Evolutionary conservation across 805 yeast genomes (phyloP).

Genomic region (Blastobotrys mokoenaii): DNA sequence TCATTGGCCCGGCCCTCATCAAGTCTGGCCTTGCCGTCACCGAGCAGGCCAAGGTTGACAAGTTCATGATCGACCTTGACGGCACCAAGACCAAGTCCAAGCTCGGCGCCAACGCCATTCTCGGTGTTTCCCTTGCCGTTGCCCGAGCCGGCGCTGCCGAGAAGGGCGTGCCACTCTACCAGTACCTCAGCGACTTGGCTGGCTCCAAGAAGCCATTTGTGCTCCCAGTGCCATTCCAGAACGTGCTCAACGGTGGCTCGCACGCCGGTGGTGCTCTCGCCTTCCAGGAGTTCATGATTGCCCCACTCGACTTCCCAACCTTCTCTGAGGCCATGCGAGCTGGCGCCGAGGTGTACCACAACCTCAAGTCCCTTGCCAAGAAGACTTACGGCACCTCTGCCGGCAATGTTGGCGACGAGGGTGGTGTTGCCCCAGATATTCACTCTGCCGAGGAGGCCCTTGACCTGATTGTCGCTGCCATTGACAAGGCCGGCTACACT

Average conservation of each 20-base stretch:
- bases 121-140: conserved; percentile 95
- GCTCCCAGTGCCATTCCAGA: conserved; percentile 97
- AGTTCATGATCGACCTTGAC: conserved; percentile 77
- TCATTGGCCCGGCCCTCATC: conserved; percentile 90
- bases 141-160: conserved; percentile 98
- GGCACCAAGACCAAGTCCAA: conserved; percentile 97
- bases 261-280: conserved; percentile 99
- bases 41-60: conserved; percentile 81
- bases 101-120: conserved; percentile 97
- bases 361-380: conserved; percentile 85
- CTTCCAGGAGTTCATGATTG: conserved; percentile 99
- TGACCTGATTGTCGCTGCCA: conserved; percentile 85
- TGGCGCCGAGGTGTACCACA: conserved; percentile 97
- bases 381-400: conserved; percentile 96
- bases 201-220: conserved; percentile 77
- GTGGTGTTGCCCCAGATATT: conserved; percentile 99
- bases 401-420: conserved; percentile 99
- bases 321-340: conserved; percentile 95
- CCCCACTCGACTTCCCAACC: conserved; percentile 81
- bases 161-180: conserved; percentile 87
- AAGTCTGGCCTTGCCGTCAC: conserved; percentile 74
- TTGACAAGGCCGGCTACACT: conserved; percentile 89
- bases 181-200: conserved; percentile 77
- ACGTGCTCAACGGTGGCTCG: conserved; percentile 98
- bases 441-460: conserved; percentile 94